Base-by-base conservation (phyloP, 371 early-diverging fungal species). In the Blyttiomyces sp. region DNA sequence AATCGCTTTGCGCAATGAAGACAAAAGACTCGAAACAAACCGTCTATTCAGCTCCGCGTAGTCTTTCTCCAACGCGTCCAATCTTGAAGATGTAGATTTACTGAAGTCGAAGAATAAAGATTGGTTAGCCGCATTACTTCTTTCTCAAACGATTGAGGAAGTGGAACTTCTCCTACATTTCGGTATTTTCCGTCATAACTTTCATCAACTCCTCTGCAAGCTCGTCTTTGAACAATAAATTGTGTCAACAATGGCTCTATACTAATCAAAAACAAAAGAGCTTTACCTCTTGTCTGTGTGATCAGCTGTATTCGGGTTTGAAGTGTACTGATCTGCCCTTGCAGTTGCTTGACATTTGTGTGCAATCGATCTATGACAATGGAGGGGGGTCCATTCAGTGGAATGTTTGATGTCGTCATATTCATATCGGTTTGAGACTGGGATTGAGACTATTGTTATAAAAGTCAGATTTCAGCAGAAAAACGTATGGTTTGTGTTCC, bases 181-280 rank as follows among this genome's bases (percentile, higher is more conserved):
- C 74, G 31, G 88, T 86, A 39, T 81, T 60, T 53, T 88, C 85
- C 42, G 77, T 69, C 0, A 87, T 82, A 61, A 87, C 66, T 42
- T 75, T 72, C 0, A 88, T 77, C 13, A 89, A 68, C 52, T 91
- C 91, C 30, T 88, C 87, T 1, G 89, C 83, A 1, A 91, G 68
- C 46, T 89, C 89, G 62, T 88, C 88, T 86, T 69, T 44, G 24
- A 49, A 28, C 21, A 1, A 2, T 7, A 1, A 43, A 39, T 2
- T 6, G 13, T 17, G 49, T 35, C 26, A 0, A 5, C 11, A 43
- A 27, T 13, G 16, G 16, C 13, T 6, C 43, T 21, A 34, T 32
- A 26, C 52, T 21, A 17, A 21, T 5, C 26, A 51, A 17, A 4
- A 23, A 52, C 26, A 52, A 27, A 42, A 52, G 34, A 30, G 27